Evolutionary conservation across 2,329 filamentous ascomycete genomes (phyloP).

Genomic region (Exophiala sp.): DNA sequence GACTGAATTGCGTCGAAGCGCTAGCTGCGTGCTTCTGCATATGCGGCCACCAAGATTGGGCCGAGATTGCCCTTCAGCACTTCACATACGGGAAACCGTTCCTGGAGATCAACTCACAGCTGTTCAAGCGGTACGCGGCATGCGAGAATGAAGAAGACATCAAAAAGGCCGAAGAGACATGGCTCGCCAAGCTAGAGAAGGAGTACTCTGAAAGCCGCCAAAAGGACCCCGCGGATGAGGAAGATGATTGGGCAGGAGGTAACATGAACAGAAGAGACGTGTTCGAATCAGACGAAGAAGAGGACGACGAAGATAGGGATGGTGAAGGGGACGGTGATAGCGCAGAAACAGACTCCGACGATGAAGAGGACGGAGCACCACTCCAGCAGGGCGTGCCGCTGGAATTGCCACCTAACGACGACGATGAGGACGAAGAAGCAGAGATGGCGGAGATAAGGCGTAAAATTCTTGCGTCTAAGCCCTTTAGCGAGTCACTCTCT

Average conservation of each 20-base stretch:
- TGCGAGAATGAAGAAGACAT: conserved; percentile 77
- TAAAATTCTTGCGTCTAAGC: conserved; percentile 85
- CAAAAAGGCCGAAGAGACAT: conserved; percentile 79
- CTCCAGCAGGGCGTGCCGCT: conserved; percentile 47
- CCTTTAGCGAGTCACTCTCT: conserved; percentile 62
- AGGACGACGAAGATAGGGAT: conserved; percentile 33
- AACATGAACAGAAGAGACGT: conserved; percentile 67
- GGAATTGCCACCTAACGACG: conserved; percentile 74
- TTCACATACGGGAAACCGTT: conserved; percentile 90
- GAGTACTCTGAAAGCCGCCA: conserved; percentile 81
- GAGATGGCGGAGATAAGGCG: conserved; percentile 90
- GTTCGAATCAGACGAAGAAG: conserved; percentile 25
- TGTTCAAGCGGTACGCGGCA: conserved; percentile 80
- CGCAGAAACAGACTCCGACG: conserved; percentile 43
- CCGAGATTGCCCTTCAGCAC: conserved; percentile 72
- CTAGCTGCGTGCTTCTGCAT: conserved; percentile 90
- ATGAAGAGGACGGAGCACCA: conserved; percentile 46
- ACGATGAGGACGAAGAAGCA: conserved; percentile 76
- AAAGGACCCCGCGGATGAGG: conserved; percentile 50
- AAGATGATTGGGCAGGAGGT: conserved; percentile 82
- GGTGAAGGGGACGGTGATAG: conserved; percentile 47
- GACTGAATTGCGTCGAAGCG: conserved; percentile 93
- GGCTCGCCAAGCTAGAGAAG: conserved; percentile 83
- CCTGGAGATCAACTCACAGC: conserved; percentile 78
- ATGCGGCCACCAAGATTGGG: conserved; percentile 89